These are phyloP conservation scores for Gymnopilus junonius DNA, from an alignment of 768 basidiomycete genomes.

Conservation along the genomic window DNA sequence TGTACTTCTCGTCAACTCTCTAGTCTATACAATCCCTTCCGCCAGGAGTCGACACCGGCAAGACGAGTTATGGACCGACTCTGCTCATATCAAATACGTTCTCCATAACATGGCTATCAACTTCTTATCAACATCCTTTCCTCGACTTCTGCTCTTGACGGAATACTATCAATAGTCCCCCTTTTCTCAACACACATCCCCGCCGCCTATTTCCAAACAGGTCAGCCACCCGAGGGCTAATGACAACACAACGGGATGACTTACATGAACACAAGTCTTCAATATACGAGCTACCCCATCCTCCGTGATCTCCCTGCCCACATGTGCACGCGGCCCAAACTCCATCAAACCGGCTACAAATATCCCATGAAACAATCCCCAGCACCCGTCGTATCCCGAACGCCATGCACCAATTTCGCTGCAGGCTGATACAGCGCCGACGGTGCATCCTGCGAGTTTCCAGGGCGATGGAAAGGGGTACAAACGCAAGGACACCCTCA, in stretches of 20 bases:
- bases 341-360: slow-evolving; percentile 60
- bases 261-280: slow-evolving; percentile 46
- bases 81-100: background rate
- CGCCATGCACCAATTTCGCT: slow-evolving; percentile 41
- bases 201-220: slow-evolving; percentile 46
- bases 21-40: too few relatives aligned
- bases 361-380: slow-evolving; percentile 71
- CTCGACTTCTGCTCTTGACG: slow-evolving; percentile 44
- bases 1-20: too few relatives aligned
- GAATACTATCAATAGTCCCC: slow-evolving; percentile 64
- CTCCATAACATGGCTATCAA: background rate
- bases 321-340: slow-evolving; percentile 26
- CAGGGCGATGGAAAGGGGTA: slow-evolving; percentile 32
- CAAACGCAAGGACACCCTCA: slow-evolving; percentile 49
- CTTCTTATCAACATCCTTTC: slow-evolving; percentile 23
- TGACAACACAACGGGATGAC: slow-evolving; percentile 16
- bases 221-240: background rate
- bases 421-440: slow-evolving; percentile 49
- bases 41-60: too few relatives aligned
- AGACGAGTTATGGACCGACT: too few relatives aligned
- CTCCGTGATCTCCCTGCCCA: slow-evolving; percentile 31
- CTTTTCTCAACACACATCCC: slow-evolving; percentile 63
- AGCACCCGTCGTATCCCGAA: slow-evolving; percentile 63
- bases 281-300: slow-evolving; percentile 39
- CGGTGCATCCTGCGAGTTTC: slow-evolving; percentile 19